Percentiles rank a stretch among this genome's conserved stretches.
Conservation (phyloP, 176 grass and related monocot genomes). For the Oryza meyeriana region DNA sequence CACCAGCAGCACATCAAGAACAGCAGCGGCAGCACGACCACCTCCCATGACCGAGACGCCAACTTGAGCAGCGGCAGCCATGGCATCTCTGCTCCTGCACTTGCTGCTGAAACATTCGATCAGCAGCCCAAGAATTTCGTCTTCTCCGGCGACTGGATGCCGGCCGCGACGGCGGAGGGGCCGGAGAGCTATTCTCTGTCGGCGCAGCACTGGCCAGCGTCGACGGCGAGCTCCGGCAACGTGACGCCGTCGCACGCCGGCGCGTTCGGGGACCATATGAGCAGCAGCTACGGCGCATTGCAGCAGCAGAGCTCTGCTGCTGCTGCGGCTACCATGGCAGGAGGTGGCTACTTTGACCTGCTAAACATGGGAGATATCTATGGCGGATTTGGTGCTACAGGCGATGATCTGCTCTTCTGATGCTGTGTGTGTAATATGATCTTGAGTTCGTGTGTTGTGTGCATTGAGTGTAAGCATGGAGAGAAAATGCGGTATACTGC, state of each 20-base stretch:
- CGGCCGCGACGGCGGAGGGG: background rate
- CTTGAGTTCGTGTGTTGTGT: constrained; percentile 14
- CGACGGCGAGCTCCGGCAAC: constrained; percentile 52
- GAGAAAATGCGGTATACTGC: constrained; percentile 25
- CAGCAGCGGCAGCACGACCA: constrained; percentile 31
- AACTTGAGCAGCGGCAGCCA: constrained; percentile 27
- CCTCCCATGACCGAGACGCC: constrained; percentile 49
- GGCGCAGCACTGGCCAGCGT: constrained; percentile 42
- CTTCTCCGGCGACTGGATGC: constrained; percentile 63
- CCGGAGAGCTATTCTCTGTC: constrained; percentile 42
- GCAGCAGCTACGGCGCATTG: constrained; percentile 39
- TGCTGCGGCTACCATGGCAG: background rate
- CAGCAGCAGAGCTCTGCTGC: constrained; percentile 14
- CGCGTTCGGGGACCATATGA: constrained; percentile 48
- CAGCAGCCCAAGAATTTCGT: constrained; percentile 38
- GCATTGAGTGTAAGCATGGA: constrained; percentile 30
- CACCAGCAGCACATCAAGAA: constrained; percentile 35
- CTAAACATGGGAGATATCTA: constrained; percentile 66
- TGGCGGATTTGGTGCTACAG: constrained; percentile 47
- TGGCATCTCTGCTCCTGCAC: background rate
- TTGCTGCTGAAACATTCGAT: constrained; percentile 5
- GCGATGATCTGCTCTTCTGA: constrained; percentile 70
- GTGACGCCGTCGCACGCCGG: constrained; percentile 41
- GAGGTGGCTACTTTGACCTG: constrained; percentile 63
- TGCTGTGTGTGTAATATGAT: background rate